A percentile compares a stretch with the other conserved stretches of the same genome.
Evolutionary conservation across 345 rosid genomes (phyloP).

Genomic region (Trapa incisa): DNA sequence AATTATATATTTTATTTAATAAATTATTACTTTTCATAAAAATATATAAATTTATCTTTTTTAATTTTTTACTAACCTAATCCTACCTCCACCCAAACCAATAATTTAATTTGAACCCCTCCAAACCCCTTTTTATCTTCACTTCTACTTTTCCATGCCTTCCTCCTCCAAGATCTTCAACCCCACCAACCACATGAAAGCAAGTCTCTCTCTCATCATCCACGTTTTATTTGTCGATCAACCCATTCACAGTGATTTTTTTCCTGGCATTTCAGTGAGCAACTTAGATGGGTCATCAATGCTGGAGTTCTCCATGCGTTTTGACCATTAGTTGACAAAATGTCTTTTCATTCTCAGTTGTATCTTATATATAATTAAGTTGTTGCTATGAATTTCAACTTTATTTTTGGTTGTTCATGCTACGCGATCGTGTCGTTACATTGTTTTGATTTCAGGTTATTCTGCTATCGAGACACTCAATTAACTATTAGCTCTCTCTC

Average conservation of each 20-base stretch:
- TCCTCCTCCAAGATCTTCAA: conserved; percentile 31
- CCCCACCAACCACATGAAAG: conserved; percentile 63
- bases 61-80: too few relatives aligned
- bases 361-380: not conserved
- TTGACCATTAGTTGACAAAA: conserved; percentile 23
- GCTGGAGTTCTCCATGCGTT: conserved; percentile 45
- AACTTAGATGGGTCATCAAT: conserved; percentile 71
- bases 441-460: conserved; percentile 31
- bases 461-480: conserved; percentile 40
- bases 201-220: not conserved
- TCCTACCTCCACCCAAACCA: too few relatives aligned
- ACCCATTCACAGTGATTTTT: conserved; percentile 2
- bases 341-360: not conserved
- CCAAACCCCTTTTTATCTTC: not conserved
- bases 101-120: too few relatives aligned
- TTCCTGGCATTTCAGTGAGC: conserved; percentile 58
- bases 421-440: not conserved
- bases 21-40: too few relatives aligned
- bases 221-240: not conserved
- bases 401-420: not conserved
- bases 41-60: too few relatives aligned
- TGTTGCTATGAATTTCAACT: too few relatives aligned
- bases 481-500: conserved; percentile 8
- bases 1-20: too few relatives aligned
- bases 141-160: conserved; percentile 29